Base-by-base conservation (phyloP, 331 rosid species). In the Arachis monticola region DNA sequence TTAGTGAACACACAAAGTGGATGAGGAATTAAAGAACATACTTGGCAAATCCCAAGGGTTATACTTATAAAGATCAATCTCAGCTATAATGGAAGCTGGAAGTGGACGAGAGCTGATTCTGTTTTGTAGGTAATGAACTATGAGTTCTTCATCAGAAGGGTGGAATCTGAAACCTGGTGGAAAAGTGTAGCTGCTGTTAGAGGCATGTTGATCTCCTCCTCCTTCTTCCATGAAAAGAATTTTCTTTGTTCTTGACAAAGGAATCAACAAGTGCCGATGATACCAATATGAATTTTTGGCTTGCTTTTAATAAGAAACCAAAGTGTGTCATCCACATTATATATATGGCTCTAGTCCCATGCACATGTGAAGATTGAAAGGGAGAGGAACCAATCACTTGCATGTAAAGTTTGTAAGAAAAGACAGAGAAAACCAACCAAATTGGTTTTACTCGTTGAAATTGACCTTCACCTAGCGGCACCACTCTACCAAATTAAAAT, bases 21-120 rank as follows among this genome's bases (percentile, higher is more conserved):
- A 77, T 59, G 67, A 71, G 38, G 27, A 35, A 35, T 35, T 4
- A 35, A 57, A 72, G 75, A 77, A 85, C 87, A 60, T 17, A 88
- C 93, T 80, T 2, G 96, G 96, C 77, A 92, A 83, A 76, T 92
- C 93, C 97, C 97, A 92, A 7, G 96, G 97, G 44, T 85, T 86
- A 46, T 81, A 82, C 80, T 88, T 86, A 44, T 92, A 92, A 2
- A 88, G 89, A 82, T 92, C 85, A 7, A 92, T 86, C 55, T 92
- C 96, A 8, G 89, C 91, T 50, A 89, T 85, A 30, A 92, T 69
- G 7, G 72, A 72, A 0, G 92, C 93, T 5, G 97, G 96, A 66
- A 89, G 87, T 38, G 97, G 93, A 41, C 71, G 75, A 5, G 93
- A 92, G 31, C 81, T 77, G 74, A 83, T 83, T 80, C 83, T 87